A percentile compares a stretch with the other conserved stretches of the same genome.
phyloP scores from a whole-genome alignment of 257 asterid species.

The Eustoma russellianum region DNA sequence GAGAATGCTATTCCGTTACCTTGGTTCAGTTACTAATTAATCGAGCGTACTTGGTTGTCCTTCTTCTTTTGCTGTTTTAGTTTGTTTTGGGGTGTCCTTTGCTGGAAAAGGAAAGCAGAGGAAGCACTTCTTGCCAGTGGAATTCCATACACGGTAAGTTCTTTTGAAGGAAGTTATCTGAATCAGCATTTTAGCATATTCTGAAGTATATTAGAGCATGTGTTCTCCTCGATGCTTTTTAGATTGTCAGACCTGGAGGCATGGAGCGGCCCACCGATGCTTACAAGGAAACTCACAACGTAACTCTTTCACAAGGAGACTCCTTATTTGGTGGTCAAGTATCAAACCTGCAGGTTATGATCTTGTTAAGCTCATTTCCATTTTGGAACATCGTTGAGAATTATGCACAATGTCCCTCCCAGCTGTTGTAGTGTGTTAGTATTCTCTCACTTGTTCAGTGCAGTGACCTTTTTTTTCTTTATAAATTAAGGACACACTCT shows the following conservation, averaged over 20 bases:
- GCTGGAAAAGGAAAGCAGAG: conserved; percentile 92
- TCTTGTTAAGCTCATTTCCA: conserved; percentile 4
- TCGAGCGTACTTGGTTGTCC: no score
- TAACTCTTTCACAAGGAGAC: conserved; percentile 66
- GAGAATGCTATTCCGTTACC: no score
- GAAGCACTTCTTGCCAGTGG: conserved; percentile 87
- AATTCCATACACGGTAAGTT: conserved; percentile 77
- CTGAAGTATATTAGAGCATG: conserved; percentile 3
- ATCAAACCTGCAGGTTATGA: conserved; percentile 81
- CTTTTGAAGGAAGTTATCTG: conserved; percentile 7
- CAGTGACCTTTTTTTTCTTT: no score
- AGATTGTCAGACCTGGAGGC: conserved; percentile 98
- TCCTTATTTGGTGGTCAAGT: conserved; percentile 91
- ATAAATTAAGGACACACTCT: no score
- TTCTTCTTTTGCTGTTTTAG: conserved; percentile 22
- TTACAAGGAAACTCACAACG: conserved; percentile 82
- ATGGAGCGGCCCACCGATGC: conserved; percentile 99
- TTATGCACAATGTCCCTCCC: background rate
- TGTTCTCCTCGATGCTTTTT: conserved; percentile 15
- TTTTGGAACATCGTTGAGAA: background rate
- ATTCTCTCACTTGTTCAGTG: background rate
- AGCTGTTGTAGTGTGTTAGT: no score
- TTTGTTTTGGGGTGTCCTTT: conserved; percentile 93
- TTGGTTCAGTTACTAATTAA: no score
- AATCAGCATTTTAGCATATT: background rate